These are phyloP conservation scores for Gryganskiella cystojenkinii DNA, from an alignment of 192 early-diverging fungal genomes.

Conservation along the genomic window DNA sequence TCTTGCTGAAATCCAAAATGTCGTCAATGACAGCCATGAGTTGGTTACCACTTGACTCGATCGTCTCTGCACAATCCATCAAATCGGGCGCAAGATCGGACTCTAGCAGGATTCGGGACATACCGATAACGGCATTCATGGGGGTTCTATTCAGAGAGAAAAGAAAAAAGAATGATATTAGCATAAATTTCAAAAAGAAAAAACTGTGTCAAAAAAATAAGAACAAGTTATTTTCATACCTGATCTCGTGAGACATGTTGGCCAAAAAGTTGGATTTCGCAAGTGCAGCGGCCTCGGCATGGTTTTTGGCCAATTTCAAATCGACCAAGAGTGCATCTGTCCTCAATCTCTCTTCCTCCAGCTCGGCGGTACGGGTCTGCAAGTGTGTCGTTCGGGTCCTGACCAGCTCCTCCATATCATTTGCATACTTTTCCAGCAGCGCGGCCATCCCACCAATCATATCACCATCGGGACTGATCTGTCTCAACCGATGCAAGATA, in stretches of 20 bases:
- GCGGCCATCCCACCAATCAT: conserved; percentile 58
- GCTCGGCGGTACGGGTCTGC: conserved; percentile 53
- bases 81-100: conserved; percentile 75
- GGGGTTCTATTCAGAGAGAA: conserved; percentile 70
- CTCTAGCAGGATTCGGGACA: conserved; percentile 75
- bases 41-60: conserved; percentile 54
- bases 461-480: conserved; percentile 48
- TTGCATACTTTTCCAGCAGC: conserved; percentile 56
- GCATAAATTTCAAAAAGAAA: neutral
- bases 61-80: conserved; percentile 66
- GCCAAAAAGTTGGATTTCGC: conserved; percentile 74
- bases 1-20: conserved; percentile 83
- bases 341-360: conserved; percentile 54
- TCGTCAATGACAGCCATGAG: conserved; percentile 74
- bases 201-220: neutral
- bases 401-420: conserved; percentile 59
- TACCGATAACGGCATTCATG: conserved; percentile 81
- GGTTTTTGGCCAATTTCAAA: conserved; percentile 56
- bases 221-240: neutral
- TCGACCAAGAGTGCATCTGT: conserved; percentile 50
- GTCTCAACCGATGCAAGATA: conserved; percentile 34
- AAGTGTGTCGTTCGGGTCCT: conserved; percentile 51
- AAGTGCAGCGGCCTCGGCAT: conserved; percentile 57
- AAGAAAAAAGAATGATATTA: neutral
- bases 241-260: conserved; percentile 78